Evolutionary conservation across 2,329 filamentous ascomycete genomes (phyloP).

Genomic region (Fusarium sp.): DNA sequence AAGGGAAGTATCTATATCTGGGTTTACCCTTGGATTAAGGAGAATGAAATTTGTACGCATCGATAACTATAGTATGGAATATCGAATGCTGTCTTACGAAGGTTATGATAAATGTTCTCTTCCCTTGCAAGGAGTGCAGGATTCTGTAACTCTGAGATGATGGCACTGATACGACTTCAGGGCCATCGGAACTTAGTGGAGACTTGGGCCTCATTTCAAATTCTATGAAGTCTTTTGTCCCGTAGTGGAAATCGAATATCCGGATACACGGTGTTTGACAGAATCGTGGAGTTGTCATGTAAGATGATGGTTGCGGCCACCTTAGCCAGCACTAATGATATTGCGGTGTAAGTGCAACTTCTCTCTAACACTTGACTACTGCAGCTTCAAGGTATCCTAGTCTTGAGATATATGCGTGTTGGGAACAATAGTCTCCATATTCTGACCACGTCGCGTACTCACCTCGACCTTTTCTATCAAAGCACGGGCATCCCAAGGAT

Average conservation of each 20-base stretch:
- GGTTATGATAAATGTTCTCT: too few species aligned
- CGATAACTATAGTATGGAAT: background rate
- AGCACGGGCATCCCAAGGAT: background rate
- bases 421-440: background rate
- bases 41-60: background rate
- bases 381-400: background rate
- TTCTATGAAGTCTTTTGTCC: background rate
- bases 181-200: background rate
- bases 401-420: background rate
- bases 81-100: background rate
- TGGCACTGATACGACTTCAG: too few species aligned
- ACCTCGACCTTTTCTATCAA: background rate
- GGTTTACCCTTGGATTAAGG: background rate
- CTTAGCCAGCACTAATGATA: background rate
- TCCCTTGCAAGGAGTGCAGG: background rate
- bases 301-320: background rate
- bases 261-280: background rate
- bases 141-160: background rate
- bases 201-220: background rate
- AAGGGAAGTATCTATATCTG: too few species aligned
- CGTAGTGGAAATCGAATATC: background rate
- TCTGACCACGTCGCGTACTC: background rate
- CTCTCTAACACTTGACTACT: background rate
- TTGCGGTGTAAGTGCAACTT: background rate
- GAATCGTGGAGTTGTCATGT: background rate